Evolutionary conservation across 2,329 filamentous ascomycete genomes (phyloP), one percentile per base, ranked within the genome.

Genomic region (Aureobasidium sp.): DNA sequence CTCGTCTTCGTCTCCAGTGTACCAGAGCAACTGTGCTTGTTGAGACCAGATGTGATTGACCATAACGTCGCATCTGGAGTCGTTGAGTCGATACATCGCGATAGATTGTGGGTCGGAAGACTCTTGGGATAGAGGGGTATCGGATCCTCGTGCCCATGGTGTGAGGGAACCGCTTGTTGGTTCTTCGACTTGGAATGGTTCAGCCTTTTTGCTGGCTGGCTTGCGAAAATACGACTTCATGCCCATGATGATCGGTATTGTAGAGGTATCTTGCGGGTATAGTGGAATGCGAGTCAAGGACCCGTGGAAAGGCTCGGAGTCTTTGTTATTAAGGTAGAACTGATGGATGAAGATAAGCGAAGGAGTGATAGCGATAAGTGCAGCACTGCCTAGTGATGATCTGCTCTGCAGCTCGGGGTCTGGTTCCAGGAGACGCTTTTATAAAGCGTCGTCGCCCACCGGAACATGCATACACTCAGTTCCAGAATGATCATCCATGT

Each of bases 11-110:
- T 74, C 76, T 61, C 81, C 80, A 31, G 75, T 76, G 4, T 79
- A 82, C 86, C 86, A 88, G 38, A 85, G 74, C 64, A 77, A 80
- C 72, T 90, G 85, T 67, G 88, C 79, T 68, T 90, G 88, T 71
- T 88, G 85, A 66, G 89, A 85, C 73, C 89, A 87, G 3, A 91
- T 80, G 83, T 85, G 90, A 69, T 86, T 89, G 71, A 88, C 88
- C 82, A 90, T 87, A 68, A 91, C 84, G 72, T 90, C 87, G 69
- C 81, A 83, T 72, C 87, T 88, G 72, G 89, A 82, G 66, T 88
- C 83, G 58, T 80, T 74, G 54, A 87, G 48, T 51, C 48, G 48
- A n/a, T 54, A n/a, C 51, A 54, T 36, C 11, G 51, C 18, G 3
- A 40, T 40, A 9, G 16, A 11, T 54, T 54, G 18, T 38, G 31